These are phyloP conservation scores for Ligustrum vulgare DNA, from an alignment of 257 asterid genomes.

Conservation along the genomic window DNA sequence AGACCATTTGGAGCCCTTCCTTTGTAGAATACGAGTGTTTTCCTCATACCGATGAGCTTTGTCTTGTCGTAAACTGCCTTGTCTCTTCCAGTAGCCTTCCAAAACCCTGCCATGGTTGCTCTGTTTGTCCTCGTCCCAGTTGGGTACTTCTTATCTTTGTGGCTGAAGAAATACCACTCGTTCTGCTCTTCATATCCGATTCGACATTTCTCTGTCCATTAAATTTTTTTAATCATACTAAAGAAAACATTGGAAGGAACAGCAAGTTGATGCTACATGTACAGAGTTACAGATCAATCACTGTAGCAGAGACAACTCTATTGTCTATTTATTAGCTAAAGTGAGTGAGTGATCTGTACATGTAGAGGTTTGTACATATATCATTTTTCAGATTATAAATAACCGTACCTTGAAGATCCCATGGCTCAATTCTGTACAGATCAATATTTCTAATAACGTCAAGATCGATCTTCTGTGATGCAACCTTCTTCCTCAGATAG, in stretches of 20 bases:
- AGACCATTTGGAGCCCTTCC: conserved; percentile 78
- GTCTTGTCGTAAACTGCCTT: conserved; percentile 53
- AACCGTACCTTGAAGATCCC: conserved; percentile 78
- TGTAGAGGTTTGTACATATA: no score
- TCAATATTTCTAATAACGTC: conserved; percentile 72
- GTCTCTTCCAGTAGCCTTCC: conserved; percentile 80
- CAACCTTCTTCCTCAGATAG: conserved; percentile 65
- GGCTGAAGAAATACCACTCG: conserved; percentile 75
- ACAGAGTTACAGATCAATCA: no score
- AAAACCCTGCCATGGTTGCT: conserved; percentile 72
- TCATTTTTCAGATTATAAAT: no score
- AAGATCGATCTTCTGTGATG: conserved; percentile 76
- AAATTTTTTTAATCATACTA: neutral
- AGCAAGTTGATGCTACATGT: no score
- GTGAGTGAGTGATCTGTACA: no score
- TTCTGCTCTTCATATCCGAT: conserved; percentile 70
- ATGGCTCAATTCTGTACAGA: conserved; percentile 73
- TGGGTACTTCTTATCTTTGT: conserved; percentile 69
- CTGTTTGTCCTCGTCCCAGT: conserved; percentile 71
- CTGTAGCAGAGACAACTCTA: no score
- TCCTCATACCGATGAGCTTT: conserved; percentile 68
- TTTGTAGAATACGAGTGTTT: conserved; percentile 73
- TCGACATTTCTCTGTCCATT: conserved; percentile 52
- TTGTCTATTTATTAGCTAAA: no score
- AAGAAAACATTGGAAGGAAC: neutral